Evolutionary conservation across 2,329 filamentous ascomycete genomes (phyloP), one percentile per base, ranked within the genome.

Genomic region (Aspergillus eucalypticola): DNA sequence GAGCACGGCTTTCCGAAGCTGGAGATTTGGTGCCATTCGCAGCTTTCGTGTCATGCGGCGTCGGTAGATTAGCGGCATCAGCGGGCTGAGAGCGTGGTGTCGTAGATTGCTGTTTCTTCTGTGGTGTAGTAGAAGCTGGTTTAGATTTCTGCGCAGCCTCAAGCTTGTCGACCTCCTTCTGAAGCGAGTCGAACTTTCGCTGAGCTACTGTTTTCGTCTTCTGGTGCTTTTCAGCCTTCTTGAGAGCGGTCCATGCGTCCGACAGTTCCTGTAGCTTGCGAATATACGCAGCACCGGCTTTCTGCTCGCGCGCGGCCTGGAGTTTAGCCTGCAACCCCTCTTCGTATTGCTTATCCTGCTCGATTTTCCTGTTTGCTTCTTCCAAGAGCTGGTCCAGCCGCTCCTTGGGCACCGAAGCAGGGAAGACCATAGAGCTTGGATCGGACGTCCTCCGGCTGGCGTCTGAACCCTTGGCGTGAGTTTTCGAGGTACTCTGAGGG

Each of bases 281-380:
- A 2, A 59, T 13, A 41, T 67, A 61, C 19, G 54, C 21, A n/a
- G 54, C 21, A 5, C 61, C 17, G 3, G 19, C 39, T 8, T 48
- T 55, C 38, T 60, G 48, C 21, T 62, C 51, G 7, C 63, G 44
- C 8, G 59, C 59, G 3, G 25, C 49, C 44, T 58, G 59, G 39
- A 61, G 57, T 32, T 61, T 66, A 17, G 59, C 48, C 38, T 65
- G 51, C 8, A 53, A 48, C 13, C 60, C 56, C 5, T 57, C 38
- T 19, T 38, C 56, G 17, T 64, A 59, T n/a, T 44, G 53, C 10
- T 65, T 50, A 8, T 59, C 25, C 25, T 59, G 62, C 27, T 60
- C 32, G 1, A 46, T 2, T 46, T 67, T 60, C 50, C 61, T 49
- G n/a, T 56, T 48, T 15, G 62, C 63, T 42, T 69, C 64, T 29